Conservation (phyloP, 2,329 filamentous ascomycete genomes). For the Polytolypa hystricis region DNA sequence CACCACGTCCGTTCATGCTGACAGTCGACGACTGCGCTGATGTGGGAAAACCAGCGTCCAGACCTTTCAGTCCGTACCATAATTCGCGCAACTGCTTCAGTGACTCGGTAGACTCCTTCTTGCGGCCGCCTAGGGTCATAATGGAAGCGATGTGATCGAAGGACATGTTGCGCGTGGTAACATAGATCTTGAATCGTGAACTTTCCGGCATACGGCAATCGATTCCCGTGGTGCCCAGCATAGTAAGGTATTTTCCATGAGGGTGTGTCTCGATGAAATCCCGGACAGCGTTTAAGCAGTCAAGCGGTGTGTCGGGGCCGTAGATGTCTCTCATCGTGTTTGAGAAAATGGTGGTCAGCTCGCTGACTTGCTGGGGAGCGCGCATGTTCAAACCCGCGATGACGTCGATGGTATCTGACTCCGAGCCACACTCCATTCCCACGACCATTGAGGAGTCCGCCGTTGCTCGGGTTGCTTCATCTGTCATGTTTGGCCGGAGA, state of each 20-base stretch:
- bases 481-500: neutral
- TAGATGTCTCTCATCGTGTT: neutral
- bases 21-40: neutral
- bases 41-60: neutral
- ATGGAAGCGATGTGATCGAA: too few relatives aligned
- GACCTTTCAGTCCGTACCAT: conserved; percentile 1
- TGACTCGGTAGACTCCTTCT: neutral
- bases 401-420: neutral
- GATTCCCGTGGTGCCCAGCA: neutral
- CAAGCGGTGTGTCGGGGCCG: neutral
- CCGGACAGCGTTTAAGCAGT: conserved; percentile 1
- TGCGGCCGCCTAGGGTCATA: too few relatives aligned
- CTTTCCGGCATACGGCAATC: neutral
- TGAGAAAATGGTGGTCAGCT: neutral
- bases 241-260: neutral
- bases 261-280: neutral
- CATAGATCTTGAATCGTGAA: neutral
- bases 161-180: too few relatives aligned
- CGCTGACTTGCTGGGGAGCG: neutral
- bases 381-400: neutral
- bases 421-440: neutral
- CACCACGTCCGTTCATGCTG: neutral
- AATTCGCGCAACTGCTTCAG: neutral
- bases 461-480: neutral
- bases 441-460: neutral